phyloP scores from a whole-genome alignment of 192 early-diverging fungal genomes.

The Lunasporangiospora selenospora region DNA sequence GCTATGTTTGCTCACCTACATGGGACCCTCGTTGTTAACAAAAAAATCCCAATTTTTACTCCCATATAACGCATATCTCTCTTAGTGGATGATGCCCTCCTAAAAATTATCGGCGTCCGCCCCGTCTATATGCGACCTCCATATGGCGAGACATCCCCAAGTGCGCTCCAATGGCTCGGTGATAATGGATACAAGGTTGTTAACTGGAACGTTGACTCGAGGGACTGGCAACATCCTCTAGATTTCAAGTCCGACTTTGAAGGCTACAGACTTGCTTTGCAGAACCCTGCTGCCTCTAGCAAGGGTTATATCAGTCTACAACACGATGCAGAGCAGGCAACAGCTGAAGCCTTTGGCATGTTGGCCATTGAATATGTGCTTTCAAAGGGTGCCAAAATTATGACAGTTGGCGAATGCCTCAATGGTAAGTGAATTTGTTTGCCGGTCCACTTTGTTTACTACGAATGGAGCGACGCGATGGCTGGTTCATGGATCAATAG shows the following conservation, averaged over 20 bases:
- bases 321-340: slow-evolving; percentile 50
- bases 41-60: too few relatives aligned
- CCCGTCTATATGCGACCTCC: slow-evolving; percentile 60
- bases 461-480: too few relatives aligned
- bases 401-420: slow-evolving; percentile 53
- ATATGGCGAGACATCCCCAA: slow-evolving; percentile 40
- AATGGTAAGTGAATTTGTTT: too few relatives aligned
- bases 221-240: slow-evolving; percentile 40
- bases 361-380: slow-evolving; percentile 53
- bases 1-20: too few relatives aligned
- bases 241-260: slow-evolving; percentile 3
- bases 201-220: slow-evolving; percentile 53
- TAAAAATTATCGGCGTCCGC: slow-evolving; percentile 50
- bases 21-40: too few relatives aligned
- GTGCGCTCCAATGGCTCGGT: slow-evolving; percentile 16
- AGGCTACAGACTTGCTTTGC: slow-evolving; percentile 6
- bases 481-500: too few relatives aligned
- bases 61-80: too few relatives aligned
- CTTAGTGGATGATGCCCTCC: slow-evolving; percentile 18
- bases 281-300: background rate
- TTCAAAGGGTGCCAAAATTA: slow-evolving; percentile 46
- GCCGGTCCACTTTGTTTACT: too few relatives aligned
- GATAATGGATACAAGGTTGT: slow-evolving; percentile 41
- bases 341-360: slow-evolving; percentile 49
- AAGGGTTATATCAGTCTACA: slow-evolving; percentile 42